Percentiles rank a stretch among this genome's conserved stretches.
Conservation (phyloP, 495 filamentous ascomycete species). For the Extremus antarcticus region DNA sequence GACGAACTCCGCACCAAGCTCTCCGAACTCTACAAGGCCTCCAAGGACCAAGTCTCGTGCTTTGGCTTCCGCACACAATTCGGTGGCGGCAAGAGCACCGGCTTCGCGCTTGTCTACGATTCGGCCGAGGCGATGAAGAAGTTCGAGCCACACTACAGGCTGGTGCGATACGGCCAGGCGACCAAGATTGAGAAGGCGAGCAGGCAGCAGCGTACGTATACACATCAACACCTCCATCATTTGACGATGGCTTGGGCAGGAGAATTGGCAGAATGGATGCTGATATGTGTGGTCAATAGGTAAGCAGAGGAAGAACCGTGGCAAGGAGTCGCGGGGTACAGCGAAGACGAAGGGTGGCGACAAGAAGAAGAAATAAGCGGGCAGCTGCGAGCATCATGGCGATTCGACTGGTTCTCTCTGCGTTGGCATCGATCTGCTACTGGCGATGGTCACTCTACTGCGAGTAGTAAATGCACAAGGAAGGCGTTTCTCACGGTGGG, state of each 20-base stretch:
- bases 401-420: background rate
- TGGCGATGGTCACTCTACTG: background rate
- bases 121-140: conserved; percentile 95
- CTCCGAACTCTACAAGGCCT: conserved; percentile 88
- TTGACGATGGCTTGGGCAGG: no score
- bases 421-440: background rate
- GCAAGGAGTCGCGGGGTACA: conserved; percentile 94
- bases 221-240: no score
- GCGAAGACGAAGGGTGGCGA: conserved; percentile 77
- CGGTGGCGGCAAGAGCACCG: conserved; percentile 98
- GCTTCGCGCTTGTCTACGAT: conserved; percentile 98
- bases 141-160: conserved; percentile 97
- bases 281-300: conserved; percentile 49
- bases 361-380: conserved; percentile 35
- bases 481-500: background rate
- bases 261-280: conserved; percentile 19
- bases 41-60: conserved; percentile 90
- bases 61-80: conserved; percentile 98
- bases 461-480: background rate
- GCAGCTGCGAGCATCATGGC: background rate
- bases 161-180: conserved; percentile 82
- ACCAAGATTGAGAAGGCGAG: conserved; percentile 89
- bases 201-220: conserved; percentile 93
- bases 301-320: conserved; percentile 99
- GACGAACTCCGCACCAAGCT: conserved; percentile 95